These are phyloP conservation scores for Chiua virens DNA, from an alignment of 768 basidiomycete species.

Conservation along the genomic window DNA sequence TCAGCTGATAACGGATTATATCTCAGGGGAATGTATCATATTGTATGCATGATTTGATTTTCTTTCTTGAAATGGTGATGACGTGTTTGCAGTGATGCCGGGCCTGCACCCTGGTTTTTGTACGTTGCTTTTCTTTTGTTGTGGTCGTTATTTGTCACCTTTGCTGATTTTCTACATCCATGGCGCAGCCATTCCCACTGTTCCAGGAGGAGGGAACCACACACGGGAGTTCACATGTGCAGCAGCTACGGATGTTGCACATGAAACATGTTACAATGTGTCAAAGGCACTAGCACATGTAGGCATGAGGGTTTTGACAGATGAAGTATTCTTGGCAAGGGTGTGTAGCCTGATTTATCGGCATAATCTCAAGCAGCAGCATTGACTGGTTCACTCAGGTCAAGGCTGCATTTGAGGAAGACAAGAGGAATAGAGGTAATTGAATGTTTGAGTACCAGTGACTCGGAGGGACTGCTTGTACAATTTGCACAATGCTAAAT, in stretches of 20 bases:
- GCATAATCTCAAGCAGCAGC: background rate
- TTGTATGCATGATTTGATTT: slow-evolving; percentile 42
- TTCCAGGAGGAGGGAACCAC: slow-evolving; percentile 72
- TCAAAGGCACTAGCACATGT: slow-evolving; percentile 71
- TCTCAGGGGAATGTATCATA: slow-evolving; percentile 59
- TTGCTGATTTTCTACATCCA: background rate
- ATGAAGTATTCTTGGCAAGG: slow-evolving; percentile 58
- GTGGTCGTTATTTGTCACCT: no score
- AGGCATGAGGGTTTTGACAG: slow-evolving; percentile 65
- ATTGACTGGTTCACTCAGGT: slow-evolving; percentile 35
- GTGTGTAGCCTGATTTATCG: slow-evolving; percentile 34
- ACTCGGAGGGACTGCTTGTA: no score
- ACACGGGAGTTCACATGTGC: slow-evolving; percentile 62
- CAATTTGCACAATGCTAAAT: no score
- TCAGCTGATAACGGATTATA: background rate
- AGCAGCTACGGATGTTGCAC: slow-evolving; percentile 59
- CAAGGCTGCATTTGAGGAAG: slow-evolving; percentile 46
- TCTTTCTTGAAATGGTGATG: background rate
- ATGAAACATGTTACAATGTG: slow-evolving; percentile 61
- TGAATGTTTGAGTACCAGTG: no score
- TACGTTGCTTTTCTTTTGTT: slow-evolving; percentile 4
- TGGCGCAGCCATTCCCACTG: slow-evolving; percentile 66
- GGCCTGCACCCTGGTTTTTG: slow-evolving; percentile 68
- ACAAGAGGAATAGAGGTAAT: slow-evolving; percentile 22
- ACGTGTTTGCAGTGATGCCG: slow-evolving; percentile 46